A percentile compares a stretch with the other conserved stretches of the same genome.
phyloP scores from a whole-genome alignment of 768 basidiomycete species.

The Leccinum rimulosum region DNA sequence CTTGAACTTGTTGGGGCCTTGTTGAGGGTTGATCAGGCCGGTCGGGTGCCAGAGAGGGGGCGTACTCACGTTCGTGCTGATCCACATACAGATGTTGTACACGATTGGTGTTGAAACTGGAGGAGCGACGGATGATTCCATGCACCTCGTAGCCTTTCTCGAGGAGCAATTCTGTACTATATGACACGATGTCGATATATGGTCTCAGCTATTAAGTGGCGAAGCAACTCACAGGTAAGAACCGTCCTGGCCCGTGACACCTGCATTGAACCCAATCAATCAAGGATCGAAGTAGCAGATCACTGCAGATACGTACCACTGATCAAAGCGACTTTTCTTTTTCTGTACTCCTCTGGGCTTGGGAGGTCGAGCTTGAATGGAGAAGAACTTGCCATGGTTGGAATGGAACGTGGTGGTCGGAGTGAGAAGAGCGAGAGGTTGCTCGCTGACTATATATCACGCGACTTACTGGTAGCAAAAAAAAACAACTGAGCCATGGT shows the following conservation, averaged over 20 bases:
- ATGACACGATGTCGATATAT: slow-evolving; percentile 3
- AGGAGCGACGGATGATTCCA: slow-evolving; percentile 94
- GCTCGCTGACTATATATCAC: too few relatives aligned
- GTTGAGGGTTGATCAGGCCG: slow-evolving; percentile 4
- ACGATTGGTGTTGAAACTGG: slow-evolving; percentile 96
- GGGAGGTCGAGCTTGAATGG: slow-evolving; percentile 56
- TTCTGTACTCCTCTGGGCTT: slow-evolving; percentile 76
- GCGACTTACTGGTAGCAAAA: too few relatives aligned
- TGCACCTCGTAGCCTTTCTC: slow-evolving; percentile 91
- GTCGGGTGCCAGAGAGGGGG: background rate
- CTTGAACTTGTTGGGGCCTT: slow-evolving; percentile 75
- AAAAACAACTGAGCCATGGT: slow-evolving; percentile 24
- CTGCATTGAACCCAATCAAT: slow-evolving; percentile 39
- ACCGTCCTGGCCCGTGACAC: slow-evolving; percentile 95
- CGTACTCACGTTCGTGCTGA: slow-evolving; percentile 78
- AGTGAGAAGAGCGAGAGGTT: background rate
- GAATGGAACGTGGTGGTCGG: background rate
- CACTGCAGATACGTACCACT: slow-evolving; percentile 55
- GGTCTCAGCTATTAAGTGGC: background rate
- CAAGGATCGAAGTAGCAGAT: background rate
- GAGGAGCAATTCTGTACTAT: slow-evolving; percentile 78
- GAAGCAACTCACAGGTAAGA: slow-evolving; percentile 78
- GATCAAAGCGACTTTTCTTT: slow-evolving; percentile 91
- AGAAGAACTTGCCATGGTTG: slow-evolving; percentile 17
- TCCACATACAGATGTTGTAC: slow-evolving; percentile 92